Percentiles rank a stretch among this genome's conserved stretches.
These are phyloP conservation scores for Acacia crassicarpa DNA, from an alignment of 306 rosid genomes.

Conservation along the genomic window DNA sequence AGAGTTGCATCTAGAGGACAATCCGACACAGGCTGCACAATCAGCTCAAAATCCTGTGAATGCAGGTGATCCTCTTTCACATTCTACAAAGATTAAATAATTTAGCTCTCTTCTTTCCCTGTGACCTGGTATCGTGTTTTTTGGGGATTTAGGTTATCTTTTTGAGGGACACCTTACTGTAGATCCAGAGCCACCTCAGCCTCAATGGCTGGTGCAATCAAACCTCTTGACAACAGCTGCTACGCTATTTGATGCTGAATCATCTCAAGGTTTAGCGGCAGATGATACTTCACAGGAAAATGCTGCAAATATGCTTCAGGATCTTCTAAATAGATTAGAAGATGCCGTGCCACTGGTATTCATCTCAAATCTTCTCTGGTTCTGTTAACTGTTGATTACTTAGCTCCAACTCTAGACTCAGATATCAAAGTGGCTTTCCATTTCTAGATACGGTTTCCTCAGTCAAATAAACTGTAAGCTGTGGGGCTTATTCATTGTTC, in stretches of 20 bases:
- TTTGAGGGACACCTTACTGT: conserved; percentile 96
- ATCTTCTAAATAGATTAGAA: conserved; percentile 66
- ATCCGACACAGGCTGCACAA: conserved; percentile 45
- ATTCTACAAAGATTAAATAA: not conserved
- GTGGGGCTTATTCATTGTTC: conserved; percentile 30
- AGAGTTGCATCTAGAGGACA: conserved; percentile 56
- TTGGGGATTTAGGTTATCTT: conserved; percentile 65
- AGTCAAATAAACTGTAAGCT: conserved; percentile 16
- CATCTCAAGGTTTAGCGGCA: conserved; percentile 56
- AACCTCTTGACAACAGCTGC: conserved; percentile 76
- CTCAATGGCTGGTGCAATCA: conserved; percentile 84
- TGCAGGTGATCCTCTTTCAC: conserved; percentile 45
- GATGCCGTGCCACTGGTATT: conserved; percentile 66
- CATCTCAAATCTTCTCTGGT: conserved; percentile 11
- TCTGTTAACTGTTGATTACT: not conserved
- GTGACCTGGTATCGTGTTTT: not conserved
- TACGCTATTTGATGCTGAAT: conserved; percentile 59
- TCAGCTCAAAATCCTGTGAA: conserved; percentile 35
- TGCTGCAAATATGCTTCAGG: conserved; percentile 57
- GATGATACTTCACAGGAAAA: conserved; percentile 38
- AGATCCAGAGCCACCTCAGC: conserved; percentile 92
- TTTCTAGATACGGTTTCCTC: conserved; percentile 21
- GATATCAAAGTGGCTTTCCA: conserved; percentile 19
- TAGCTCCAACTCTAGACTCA: not conserved
- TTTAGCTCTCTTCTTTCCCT: not conserved